Percentiles rank a stretch among this genome's conserved stretches.
These are phyloP conservation scores for Lipomyces chichibuensis DNA, from an alignment of 805 yeast genomes.

Conservation along the genomic window DNA sequence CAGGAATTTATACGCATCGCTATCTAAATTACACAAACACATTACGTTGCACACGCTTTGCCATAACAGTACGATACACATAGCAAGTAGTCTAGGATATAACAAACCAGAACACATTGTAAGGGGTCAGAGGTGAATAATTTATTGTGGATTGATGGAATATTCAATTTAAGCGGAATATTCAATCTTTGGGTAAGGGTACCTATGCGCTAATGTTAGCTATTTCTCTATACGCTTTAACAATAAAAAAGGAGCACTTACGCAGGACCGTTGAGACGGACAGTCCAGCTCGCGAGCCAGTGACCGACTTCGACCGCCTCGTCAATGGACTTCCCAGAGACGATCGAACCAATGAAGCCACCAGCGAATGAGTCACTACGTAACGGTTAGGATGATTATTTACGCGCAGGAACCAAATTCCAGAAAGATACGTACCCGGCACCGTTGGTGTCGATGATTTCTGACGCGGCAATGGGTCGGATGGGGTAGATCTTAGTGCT, in stretches of 20 bases:
- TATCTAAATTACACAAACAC: background rate
- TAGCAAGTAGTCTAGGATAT: background rate
- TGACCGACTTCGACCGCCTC: constrained; percentile 81
- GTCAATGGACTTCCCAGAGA: constrained; percentile 64
- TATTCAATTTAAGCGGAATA: constrained; percentile 18
- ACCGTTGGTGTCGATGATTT: constrained; percentile 93
- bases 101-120: background rate
- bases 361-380: constrained; percentile 91
- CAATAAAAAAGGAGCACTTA: constrained; percentile 66
- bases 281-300: constrained; percentile 91
- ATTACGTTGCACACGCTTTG: background rate
- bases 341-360: constrained; percentile 89
- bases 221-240: background rate
- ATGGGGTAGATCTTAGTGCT: constrained; percentile 63
- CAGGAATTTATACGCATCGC: background rate
- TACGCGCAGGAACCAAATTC: background rate
- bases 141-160: background rate
- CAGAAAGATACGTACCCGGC: constrained; percentile 54
- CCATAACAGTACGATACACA: background rate
- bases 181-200: constrained; percentile 34
- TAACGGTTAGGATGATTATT: background rate
- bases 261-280: constrained; percentile 93
- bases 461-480: constrained; percentile 64
- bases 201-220: constrained; percentile 7
- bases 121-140: background rate